Conservation (phyloP, 2,329 filamentous ascomycete genomes). For the Podosphaera leucotricha region DNA sequence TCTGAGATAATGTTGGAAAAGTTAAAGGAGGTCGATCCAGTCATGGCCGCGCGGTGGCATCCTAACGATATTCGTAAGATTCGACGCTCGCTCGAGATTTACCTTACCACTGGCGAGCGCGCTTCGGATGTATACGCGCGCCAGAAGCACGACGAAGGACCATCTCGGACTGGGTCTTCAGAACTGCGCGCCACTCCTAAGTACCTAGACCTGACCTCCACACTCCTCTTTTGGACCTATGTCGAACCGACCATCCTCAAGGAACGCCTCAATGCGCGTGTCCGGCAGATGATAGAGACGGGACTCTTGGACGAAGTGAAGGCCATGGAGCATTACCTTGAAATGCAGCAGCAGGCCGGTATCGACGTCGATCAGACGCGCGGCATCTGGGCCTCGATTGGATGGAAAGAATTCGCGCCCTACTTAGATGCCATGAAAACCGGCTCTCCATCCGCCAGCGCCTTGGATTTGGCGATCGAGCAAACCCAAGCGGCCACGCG, state of each 20-base stretch:
- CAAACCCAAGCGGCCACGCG: slow-evolving; percentile 62
- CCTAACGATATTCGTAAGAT: slow-evolving; percentile 85
- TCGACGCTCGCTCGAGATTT: slow-evolving; percentile 72
- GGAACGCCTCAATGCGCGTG: slow-evolving; percentile 47
- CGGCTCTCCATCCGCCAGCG: slow-evolving; percentile 23
- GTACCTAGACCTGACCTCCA: slow-evolving; percentile 10
- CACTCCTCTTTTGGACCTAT: slow-evolving; percentile 64
- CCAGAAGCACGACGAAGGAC: slow-evolving; percentile 28
- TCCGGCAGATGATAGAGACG: slow-evolving; percentile 58
- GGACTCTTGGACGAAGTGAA: slow-evolving; percentile 41
- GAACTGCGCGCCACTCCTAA: not conserved
- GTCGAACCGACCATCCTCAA: slow-evolving; percentile 45
- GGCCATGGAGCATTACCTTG: slow-evolving; percentile 25
- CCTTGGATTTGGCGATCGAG: slow-evolving; percentile 40
- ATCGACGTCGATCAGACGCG: slow-evolving; percentile 42
- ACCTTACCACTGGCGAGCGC: slow-evolving; percentile 51
- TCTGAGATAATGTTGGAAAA: slow-evolving; percentile 50
- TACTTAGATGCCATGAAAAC: slow-evolving; percentile 32
- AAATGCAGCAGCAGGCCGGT: slow-evolving; percentile 22
- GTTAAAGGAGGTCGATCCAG: slow-evolving; percentile 59
- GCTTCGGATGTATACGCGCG: slow-evolving; percentile 76
- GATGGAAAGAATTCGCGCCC: slow-evolving; percentile 70
- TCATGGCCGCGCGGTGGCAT: slow-evolving; percentile 82
- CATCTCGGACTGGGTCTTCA: not conserved
- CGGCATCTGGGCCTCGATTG: slow-evolving; percentile 93